Percentiles rank a stretch among this genome's conserved stretches.
Evolutionary conservation across 345 rosid species (phyloP).

Genomic region (Ceriops tagal): DNA sequence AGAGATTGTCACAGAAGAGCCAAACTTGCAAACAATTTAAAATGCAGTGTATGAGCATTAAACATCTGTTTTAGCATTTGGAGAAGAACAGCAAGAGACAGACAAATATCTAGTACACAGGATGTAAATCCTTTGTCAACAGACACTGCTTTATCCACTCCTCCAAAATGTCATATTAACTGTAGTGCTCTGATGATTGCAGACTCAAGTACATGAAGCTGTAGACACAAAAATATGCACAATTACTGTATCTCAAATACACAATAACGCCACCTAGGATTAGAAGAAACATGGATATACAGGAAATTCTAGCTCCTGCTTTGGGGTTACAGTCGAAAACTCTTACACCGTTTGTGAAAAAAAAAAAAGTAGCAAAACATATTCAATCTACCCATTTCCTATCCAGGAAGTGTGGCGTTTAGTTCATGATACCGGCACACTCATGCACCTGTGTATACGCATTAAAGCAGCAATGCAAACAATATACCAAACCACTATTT

Average conservation of each 20-base stretch:
- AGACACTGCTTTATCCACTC: conserved; percentile 36
- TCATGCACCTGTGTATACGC: too few relatives aligned
- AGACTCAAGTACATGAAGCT: neutral
- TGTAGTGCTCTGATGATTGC: neutral
- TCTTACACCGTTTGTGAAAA: too few relatives aligned
- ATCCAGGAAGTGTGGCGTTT: too few relatives aligned
- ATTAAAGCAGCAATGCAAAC: too few relatives aligned
- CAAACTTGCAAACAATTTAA: conserved; percentile 50
- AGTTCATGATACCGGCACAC: too few relatives aligned
- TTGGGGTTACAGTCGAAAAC: too few relatives aligned
- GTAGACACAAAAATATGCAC: neutral
- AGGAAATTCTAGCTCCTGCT: too few relatives aligned
- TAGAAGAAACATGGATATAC: too few relatives aligned
- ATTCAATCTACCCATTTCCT: too few relatives aligned
- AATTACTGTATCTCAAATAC: neutral
- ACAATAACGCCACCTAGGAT: too few relatives aligned
- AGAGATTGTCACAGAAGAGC: conserved; percentile 47
- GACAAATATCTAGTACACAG: conserved; percentile 26
- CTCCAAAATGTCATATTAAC: conserved; percentile 24
- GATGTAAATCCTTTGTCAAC: conserved; percentile 18
- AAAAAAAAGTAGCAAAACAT: too few relatives aligned
- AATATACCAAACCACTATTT: too few relatives aligned
- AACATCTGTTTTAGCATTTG: conserved; percentile 37
- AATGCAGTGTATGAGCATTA: conserved; percentile 41
- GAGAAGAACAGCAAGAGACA: conserved; percentile 35